Percentiles rank a stretch among this genome's conserved stretches.
phyloP scores from a whole-genome alignment of 2,329 filamentous ascomycete genomes.

The Mycocentrospora acerina region DNA sequence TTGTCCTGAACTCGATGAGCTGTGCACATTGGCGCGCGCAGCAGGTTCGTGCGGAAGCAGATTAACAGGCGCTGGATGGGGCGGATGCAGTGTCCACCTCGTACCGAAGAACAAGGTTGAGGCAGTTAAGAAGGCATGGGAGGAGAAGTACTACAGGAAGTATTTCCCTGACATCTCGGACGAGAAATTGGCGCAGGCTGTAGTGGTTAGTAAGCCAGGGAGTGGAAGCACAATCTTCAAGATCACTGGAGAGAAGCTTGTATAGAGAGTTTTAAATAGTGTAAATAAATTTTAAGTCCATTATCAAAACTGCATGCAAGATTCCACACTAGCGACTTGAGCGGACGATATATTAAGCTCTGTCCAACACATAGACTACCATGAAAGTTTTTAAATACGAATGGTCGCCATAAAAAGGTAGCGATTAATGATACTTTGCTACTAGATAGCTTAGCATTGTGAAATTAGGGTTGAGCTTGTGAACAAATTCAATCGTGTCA shows the following conservation, averaged over 20 bases:
- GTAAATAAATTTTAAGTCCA: too few species aligned
- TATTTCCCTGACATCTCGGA: constrained; percentile 66
- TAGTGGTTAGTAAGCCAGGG: constrained; percentile 87
- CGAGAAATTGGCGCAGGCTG: constrained; percentile 74
- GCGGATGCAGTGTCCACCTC: constrained; percentile 92
- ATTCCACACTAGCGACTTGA: too few species aligned
- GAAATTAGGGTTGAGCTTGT: too few species aligned
- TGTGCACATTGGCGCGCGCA: constrained; percentile 75
- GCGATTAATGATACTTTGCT: too few species aligned
- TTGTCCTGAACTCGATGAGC: constrained; percentile 85
- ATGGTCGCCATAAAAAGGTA: too few species aligned
- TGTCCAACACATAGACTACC: too few species aligned
- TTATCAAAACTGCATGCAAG: too few species aligned
- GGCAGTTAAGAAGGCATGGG: constrained; percentile 73
- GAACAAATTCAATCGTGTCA: too few species aligned
- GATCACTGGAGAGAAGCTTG: constrained; percentile 33
- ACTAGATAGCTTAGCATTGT: too few species aligned
- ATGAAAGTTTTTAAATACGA: too few species aligned
- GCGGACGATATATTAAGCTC: too few species aligned
- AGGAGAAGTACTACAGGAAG: constrained; percentile 79
- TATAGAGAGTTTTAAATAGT: constrained; percentile 11
- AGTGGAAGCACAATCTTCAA: constrained; percentile 58
- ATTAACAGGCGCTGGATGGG: constrained; percentile 93
- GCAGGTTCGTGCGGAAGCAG: constrained; percentile 83
- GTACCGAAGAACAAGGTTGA: constrained; percentile 82